Evolutionary conservation across 139 green algal species (phyloP).

Genomic region (Pedinophyceae sp.): DNA sequence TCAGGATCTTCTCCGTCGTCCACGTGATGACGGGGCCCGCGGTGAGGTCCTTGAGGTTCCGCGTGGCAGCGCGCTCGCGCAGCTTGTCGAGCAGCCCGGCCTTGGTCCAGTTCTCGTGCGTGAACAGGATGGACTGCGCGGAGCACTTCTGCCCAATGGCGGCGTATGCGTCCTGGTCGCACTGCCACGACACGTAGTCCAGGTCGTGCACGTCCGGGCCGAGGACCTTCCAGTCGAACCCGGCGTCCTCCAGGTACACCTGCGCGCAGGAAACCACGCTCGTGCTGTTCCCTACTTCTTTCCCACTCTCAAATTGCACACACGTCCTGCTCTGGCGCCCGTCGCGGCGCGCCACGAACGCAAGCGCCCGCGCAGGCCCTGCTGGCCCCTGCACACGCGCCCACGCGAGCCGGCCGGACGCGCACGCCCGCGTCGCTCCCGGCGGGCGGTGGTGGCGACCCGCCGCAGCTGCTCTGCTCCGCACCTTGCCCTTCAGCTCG

Average conservation of each 20-base stretch:
- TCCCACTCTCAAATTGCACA: too few species aligned
- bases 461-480: too few species aligned
- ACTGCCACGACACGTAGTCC: conserved; percentile 84
- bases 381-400: background rate
- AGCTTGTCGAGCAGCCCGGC: conserved; percentile 58
- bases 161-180: conserved; percentile 93
- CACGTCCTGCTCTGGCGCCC: too few species aligned
- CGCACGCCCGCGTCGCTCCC: too few species aligned
- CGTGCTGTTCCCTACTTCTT: too few species aligned
- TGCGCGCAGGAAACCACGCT: conserved; percentile 13
- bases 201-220: conserved; percentile 51
- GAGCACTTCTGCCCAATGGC: conserved; percentile 93
- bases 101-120: conserved; percentile 45
- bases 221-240: conserved; percentile 97
- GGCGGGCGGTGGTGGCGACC: too few species aligned
- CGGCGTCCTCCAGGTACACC: conserved; percentile 86
- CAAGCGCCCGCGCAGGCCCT: too few species aligned
- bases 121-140: conserved; percentile 90
- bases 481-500: conserved; percentile 60
- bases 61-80: conserved; percentile 23
- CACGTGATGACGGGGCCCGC: conserved; percentile 81
- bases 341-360: too few species aligned
- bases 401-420: too few species aligned
- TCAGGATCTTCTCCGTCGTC: conserved; percentile 69
- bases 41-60: conserved; percentile 70